Conservation (phyloP, 192 early-diverging fungal species). For the Mortierella claussenii region DNA sequence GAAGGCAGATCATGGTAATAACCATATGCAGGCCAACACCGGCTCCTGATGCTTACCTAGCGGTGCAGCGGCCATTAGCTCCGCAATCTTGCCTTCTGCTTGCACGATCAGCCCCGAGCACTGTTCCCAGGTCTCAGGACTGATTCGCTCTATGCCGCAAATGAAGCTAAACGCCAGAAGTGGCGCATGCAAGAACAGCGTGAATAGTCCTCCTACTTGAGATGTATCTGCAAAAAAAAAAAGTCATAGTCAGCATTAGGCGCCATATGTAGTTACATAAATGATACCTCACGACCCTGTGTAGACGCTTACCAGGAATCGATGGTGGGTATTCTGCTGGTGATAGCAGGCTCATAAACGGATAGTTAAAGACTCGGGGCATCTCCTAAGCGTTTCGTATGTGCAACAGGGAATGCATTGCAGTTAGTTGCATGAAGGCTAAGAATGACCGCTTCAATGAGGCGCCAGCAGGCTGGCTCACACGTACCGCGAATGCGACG, state of each 20-base stretch:
- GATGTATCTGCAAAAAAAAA: slow-evolving; percentile 52
- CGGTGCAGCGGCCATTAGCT: slow-evolving; percentile 55
- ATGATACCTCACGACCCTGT: too few relatives aligned
- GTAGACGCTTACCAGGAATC: slow-evolving; percentile 71
- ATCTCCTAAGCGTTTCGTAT: too few relatives aligned
- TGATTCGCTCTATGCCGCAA: slow-evolving; percentile 71
- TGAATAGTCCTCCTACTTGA: slow-evolving; percentile 91
- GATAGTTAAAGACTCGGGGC: slow-evolving; percentile 88
- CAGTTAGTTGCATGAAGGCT: not conserved
- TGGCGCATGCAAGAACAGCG: slow-evolving; percentile 93
- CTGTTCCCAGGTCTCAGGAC: slow-evolving; percentile 75
- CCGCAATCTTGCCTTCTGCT: slow-evolving; percentile 64
- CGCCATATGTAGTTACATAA: too few relatives aligned
- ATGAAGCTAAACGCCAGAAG: slow-evolving; percentile 90
- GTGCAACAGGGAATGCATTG: slow-evolving; percentile 4
- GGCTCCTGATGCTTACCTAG: slow-evolving; percentile 29
- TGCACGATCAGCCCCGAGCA: slow-evolving; percentile 64
- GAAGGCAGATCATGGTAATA: not conserved
- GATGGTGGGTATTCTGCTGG: slow-evolving; percentile 86
- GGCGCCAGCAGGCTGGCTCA: too few relatives aligned
- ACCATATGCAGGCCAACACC: not conserved
- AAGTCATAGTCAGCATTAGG: too few relatives aligned
- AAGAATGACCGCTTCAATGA: not conserved
- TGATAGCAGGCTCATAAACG: slow-evolving; percentile 89
- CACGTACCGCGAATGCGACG: slow-evolving; percentile 77